Conservation (phyloP, 2,329 filamentous ascomycete genomes). For the Hymenoscyphus albidus region DNA sequence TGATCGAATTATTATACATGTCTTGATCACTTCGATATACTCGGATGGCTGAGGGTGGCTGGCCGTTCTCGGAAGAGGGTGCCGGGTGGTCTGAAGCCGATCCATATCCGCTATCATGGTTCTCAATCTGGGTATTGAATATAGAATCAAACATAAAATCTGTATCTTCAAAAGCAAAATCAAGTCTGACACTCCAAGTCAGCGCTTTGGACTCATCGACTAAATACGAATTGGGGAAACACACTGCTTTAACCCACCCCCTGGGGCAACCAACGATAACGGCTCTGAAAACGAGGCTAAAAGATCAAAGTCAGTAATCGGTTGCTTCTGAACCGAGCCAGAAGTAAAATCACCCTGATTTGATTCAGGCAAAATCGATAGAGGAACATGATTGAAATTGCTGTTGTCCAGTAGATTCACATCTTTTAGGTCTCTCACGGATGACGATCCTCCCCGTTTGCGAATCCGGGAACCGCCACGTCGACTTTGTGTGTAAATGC, state of each 20-base stretch:
- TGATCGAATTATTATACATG: constrained; percentile 22
- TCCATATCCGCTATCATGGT: constrained; percentile 22
- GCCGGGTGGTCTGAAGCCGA: constrained; percentile 16
- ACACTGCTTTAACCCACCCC: constrained; percentile 43
- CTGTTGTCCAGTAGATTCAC: constrained; percentile 13
- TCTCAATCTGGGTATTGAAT: constrained; percentile 20
- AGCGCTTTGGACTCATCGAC: not conserved
- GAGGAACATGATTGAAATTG: constrained; percentile 21
- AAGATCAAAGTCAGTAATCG: constrained; percentile 7
- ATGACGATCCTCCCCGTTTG: constrained; percentile 14
- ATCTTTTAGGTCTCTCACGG: constrained; percentile 2
- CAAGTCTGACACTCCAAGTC: constrained; percentile 28
- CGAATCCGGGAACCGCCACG: constrained; percentile 31
- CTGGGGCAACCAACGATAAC: constrained; percentile 35
- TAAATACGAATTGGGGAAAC: not conserved
- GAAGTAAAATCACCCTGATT: constrained; percentile 19
- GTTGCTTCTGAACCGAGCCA: not conserved
- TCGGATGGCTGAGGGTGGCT: constrained; percentile 17
- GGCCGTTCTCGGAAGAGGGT: constrained; percentile 16
- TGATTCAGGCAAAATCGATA: constrained; percentile 19
- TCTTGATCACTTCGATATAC: constrained; percentile 28
- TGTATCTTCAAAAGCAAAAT: constrained; percentile 42
- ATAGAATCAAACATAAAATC: constrained; percentile 27
- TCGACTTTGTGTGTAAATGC: constrained; percentile 31
- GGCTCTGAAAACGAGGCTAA: constrained; percentile 36